Percentiles rank a stretch among this genome's conserved stretches.
These are phyloP conservation scores for Fusarium sp. DNA, from an alignment of 2,329 filamentous ascomycete species.

Conservation along the genomic window DNA sequence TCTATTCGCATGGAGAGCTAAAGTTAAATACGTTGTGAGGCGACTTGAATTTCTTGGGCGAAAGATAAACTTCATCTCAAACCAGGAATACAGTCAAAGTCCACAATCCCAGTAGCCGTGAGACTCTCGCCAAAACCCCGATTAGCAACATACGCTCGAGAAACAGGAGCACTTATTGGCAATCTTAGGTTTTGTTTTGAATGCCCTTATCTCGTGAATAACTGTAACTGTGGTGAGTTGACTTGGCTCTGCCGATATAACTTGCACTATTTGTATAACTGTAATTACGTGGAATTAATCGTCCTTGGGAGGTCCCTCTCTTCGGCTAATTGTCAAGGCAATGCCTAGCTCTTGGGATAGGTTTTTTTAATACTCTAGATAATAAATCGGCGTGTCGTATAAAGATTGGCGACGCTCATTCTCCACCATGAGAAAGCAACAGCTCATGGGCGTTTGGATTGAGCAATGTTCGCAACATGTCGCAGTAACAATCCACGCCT, in stretches of 20 bases:
- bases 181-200: no score
- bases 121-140: fast-evolving
- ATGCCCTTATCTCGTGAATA: no score
- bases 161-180: no score
- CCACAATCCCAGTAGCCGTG: neutral
- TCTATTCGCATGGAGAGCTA: fast-evolving
- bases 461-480: neutral
- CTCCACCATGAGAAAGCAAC: no score
- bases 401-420: neutral
- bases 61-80: neutral
- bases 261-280: no score
- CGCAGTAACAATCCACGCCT: neutral
- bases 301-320: no score
- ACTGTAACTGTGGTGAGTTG: no score
- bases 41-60: fast-evolving
- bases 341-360: no score
- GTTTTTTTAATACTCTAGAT: neutral
- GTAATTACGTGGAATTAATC: no score
- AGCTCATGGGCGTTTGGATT: neutral
- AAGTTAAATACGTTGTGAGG: fast-evolving
- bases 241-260: no score
- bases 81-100: fast-evolving
- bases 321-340: no score
- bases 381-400: neutral
- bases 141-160: fast-evolving